Conservation (phyloP, 1,284 basidiomycete genomes). For the Macrocystidia cucumis region DNA sequence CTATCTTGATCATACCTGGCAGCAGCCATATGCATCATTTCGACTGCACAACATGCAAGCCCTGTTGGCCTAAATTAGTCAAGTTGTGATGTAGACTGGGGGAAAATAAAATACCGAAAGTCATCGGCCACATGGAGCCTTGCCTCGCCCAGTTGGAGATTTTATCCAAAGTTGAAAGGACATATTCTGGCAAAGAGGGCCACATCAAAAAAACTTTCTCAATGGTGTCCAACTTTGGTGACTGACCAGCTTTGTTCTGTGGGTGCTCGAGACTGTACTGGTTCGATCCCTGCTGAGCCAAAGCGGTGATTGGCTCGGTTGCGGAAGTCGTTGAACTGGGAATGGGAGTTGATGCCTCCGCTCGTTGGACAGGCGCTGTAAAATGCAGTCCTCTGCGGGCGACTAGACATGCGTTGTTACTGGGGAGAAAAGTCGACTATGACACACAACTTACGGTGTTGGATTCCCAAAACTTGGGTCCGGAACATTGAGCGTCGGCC, state of each 20-base stretch:
- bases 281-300: constrained; percentile 76
- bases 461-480: too few species aligned
- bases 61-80: constrained; percentile 34
- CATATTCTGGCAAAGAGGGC: constrained; percentile 67
- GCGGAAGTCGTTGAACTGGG: constrained; percentile 37
- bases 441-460: too few species aligned
- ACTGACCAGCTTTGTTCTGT: constrained; percentile 81
- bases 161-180: constrained; percentile 94
- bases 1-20: constrained; percentile 99
- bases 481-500: too few species aligned
- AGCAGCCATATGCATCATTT: constrained; percentile 99
- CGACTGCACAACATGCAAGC: constrained; percentile 97
- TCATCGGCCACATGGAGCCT: constrained; percentile 99
- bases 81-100: constrained; percentile 1
- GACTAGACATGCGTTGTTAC: constrained; percentile 21
- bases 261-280: constrained; percentile 86
- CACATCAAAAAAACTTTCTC: constrained; percentile 1
- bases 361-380: constrained; percentile 31
- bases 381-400: constrained; percentile 51
- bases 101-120: constrained; percentile 56
- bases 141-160: constrained; percentile 97
- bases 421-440: too few species aligned
- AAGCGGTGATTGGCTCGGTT: constrained; percentile 47
- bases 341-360: constrained; percentile 23
- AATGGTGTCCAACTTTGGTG: background rate